Percentiles rank a stretch among this genome's conserved stretches.
Conservation (phyloP, 106 monocot genomes). For the Acorus gramineus region DNA sequence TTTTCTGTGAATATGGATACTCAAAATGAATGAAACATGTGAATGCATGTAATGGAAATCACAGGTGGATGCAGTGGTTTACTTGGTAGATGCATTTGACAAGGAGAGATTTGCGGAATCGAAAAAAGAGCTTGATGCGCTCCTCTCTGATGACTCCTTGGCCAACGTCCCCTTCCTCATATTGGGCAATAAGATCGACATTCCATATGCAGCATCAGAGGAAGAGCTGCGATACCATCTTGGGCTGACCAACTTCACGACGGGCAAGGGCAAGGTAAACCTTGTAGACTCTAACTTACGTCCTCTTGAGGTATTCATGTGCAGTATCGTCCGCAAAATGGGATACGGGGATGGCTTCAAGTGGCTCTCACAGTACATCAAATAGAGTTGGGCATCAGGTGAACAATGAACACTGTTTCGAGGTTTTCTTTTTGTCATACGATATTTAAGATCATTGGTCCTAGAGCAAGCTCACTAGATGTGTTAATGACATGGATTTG, state of each 20-base stretch:
- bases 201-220: constrained; percentile 36
- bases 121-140: constrained; percentile 37
- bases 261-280: constrained; percentile 41
- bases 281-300: constrained; percentile 29
- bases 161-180: constrained; percentile 35
- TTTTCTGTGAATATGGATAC: too few species aligned
- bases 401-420: too few species aligned
- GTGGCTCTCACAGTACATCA: constrained; percentile 19
- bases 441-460: too few species aligned
- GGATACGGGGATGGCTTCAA: constrained; percentile 31
- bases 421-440: too few species aligned
- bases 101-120: constrained; percentile 42
- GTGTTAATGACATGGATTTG: too few species aligned
- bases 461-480: too few species aligned
- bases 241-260: constrained; percentile 36
- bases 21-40: too few species aligned
- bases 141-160: constrained; percentile 30
- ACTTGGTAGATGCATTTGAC: constrained; percentile 32
- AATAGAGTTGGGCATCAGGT: constrained; percentile 5
- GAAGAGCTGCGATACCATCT: constrained; percentile 36
- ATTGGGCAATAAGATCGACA: constrained; percentile 39
- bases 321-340: constrained; percentile 41
- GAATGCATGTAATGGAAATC: background rate
- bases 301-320: constrained; percentile 44
- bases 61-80: constrained; percentile 42